Conservation (phyloP, 345 rosid species). For the Salix koriyanagi region DNA sequence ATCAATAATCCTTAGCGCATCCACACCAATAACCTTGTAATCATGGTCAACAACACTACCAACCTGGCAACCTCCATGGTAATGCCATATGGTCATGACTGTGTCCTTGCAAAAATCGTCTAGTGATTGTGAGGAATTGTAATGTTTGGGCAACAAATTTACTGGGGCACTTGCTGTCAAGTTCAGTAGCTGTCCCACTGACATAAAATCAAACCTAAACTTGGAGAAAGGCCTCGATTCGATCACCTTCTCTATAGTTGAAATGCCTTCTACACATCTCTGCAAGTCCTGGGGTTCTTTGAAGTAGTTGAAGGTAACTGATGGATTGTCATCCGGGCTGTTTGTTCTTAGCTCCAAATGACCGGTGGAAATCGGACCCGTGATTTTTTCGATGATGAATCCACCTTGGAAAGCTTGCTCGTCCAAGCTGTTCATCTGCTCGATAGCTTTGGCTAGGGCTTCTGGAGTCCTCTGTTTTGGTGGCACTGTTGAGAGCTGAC, state of each 20-base stretch:
- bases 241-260: constrained; percentile 10
- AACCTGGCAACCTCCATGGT: constrained; percentile 33
- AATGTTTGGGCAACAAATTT: constrained; percentile 20
- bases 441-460: constrained; percentile 28
- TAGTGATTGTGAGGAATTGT: constrained; percentile 8
- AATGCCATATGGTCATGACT: constrained; percentile 35
- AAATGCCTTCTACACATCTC: constrained; percentile 22
- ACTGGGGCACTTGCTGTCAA: constrained; percentile 22
- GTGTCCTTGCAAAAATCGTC: constrained; percentile 28
- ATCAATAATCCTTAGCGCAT: constrained; percentile 25
- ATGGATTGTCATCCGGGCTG: constrained; percentile 23
- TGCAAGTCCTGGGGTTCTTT: constrained; percentile 16
- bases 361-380: constrained; percentile 26
- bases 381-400: constrained; percentile 22
- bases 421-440: constrained; percentile 19
- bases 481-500: constrained; percentile 36
- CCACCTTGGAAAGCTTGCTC: constrained; percentile 24
- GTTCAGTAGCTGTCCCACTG: constrained; percentile 16
- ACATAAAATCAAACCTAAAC: neutral
- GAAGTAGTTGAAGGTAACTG: constrained; percentile 30
- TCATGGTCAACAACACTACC: constrained; percentile 20
- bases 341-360: constrained; percentile 15
- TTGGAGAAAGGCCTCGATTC: constrained; percentile 19
- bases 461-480: constrained; percentile 40
- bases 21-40: constrained; percentile 27